Percentiles rank a stretch among this genome's conserved stretches.
phyloP scores from a whole-genome alignment of 345 rosid species.

The Acer saccharum region DNA sequence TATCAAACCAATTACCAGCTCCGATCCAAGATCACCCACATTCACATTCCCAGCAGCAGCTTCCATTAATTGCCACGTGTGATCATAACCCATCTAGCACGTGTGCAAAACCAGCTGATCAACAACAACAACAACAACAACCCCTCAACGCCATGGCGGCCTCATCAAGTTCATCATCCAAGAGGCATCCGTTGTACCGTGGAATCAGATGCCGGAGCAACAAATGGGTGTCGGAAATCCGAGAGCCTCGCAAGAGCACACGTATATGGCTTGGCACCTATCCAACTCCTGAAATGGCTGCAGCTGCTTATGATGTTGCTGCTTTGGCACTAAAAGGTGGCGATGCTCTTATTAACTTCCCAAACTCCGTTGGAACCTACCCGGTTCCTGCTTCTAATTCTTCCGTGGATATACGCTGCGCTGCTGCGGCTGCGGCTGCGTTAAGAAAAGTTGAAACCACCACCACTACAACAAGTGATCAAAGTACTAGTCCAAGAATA shows the following conservation, averaged over 20 bases:
- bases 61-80: conserved; percentile 24
- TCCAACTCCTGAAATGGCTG: conserved; percentile 85
- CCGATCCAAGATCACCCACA: conserved; percentile 21
- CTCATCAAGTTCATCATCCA: conserved; percentile 26
- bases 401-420: conserved; percentile 60
- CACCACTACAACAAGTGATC: not conserved
- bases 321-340: conserved; percentile 74
- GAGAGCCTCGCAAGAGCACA: conserved; percentile 83
- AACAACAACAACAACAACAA: not conserved
- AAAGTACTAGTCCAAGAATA: not conserved
- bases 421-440: conserved; percentile 65
- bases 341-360: conserved; percentile 74
- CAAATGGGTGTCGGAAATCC: conserved; percentile 94
- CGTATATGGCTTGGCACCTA: conserved; percentile 96
- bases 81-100: conserved; percentile 1
- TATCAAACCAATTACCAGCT: conserved; percentile 13
- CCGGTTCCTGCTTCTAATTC: conserved; percentile 67
- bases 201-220: conserved; percentile 81
- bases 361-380: conserved; percentile 44
- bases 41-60: not conserved
- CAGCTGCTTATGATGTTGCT: conserved; percentile 87
- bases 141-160: conserved; percentile 14
- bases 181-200: conserved; percentile 52
- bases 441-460: conserved; percentile 34
- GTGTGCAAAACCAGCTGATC: conserved; percentile 19